These are phyloP conservation scores for Ettlia oleoabundans DNA, from an alignment of 139 green algal species.

Conservation along the genomic window DNA sequence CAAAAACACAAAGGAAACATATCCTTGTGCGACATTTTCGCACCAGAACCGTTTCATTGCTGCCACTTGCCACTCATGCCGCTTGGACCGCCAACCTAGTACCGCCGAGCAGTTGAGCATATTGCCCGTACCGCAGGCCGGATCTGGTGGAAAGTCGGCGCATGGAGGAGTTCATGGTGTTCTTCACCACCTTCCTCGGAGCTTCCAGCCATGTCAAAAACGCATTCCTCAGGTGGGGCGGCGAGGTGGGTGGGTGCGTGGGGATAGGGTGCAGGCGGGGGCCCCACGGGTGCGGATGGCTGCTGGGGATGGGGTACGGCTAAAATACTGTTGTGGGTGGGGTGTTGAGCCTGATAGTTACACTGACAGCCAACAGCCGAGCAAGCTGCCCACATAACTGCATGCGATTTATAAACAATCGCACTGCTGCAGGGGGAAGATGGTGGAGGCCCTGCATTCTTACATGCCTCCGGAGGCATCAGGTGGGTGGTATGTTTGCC, in stretches of 20 bases:
- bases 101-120: no score
- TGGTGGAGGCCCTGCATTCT: conserved; percentile 79
- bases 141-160: conserved; percentile 31
- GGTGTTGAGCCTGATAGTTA: no score
- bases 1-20: no score
- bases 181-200: conserved; percentile 75
- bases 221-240: conserved; percentile 75
- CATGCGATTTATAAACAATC: no score
- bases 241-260: not conserved
- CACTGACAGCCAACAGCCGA: no score
- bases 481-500: not conserved
- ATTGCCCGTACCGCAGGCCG: conserved; percentile 9
- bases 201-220: conserved; percentile 77
- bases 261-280: no score
- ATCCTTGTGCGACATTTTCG: no score
- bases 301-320: no score
- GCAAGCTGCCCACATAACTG: no score
- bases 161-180: conserved; percentile 75
- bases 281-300: no score
- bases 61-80: not conserved
- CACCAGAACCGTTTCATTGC: no score
- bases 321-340: no score
- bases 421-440: conserved; percentile 65
- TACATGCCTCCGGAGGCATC: conserved; percentile 41
- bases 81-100: not conserved